A percentile compares a stretch with the other conserved stretches of the same genome.
These are phyloP conservation scores for Aspergillus uvarum DNA, from an alignment of 2,329 filamentous ascomycete genomes.

Conservation along the genomic window DNA sequence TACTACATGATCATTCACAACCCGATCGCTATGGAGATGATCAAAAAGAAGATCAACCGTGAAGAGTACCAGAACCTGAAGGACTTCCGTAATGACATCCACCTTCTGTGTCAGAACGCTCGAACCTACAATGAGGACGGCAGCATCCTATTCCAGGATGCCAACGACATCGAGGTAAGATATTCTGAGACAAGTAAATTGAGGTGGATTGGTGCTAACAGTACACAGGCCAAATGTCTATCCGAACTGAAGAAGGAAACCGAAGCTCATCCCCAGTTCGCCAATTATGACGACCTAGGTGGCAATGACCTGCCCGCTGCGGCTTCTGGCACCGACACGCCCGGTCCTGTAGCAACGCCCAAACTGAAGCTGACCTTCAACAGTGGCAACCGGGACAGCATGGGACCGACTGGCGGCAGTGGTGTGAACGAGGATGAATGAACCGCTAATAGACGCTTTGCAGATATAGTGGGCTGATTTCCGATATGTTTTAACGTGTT, in stretches of 20 bases:
- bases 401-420: constrained; percentile 25
- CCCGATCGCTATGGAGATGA: constrained; percentile 95
- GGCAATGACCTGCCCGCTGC: constrained; percentile 54
- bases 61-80: constrained; percentile 82
- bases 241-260: constrained; percentile 56
- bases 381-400: constrained; percentile 37
- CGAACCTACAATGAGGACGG: constrained; percentile 96
- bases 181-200: not conserved
- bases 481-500: constrained; percentile 7
- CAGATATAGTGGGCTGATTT: constrained; percentile 16
- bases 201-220: constrained; percentile 8
- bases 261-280: constrained; percentile 55
- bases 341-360: constrained; percentile 57
- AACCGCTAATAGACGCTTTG: constrained; percentile 14
- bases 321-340: constrained; percentile 56
- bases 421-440: constrained; percentile 22
- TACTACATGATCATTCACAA: constrained; percentile 92
- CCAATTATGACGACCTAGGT: constrained; percentile 55
- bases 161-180: constrained; percentile 86
- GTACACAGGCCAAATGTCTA: constrained; percentile 48
- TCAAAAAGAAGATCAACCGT: constrained; percentile 92
- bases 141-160: constrained; percentile 87
- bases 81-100: constrained; percentile 80
- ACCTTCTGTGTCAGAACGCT: constrained; percentile 83
- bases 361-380: constrained; percentile 69